These are phyloP conservation scores for Fonsecaea pugnacius DNA, from an alignment of 2,329 filamentous ascomycete species.

Conservation along the genomic window DNA sequence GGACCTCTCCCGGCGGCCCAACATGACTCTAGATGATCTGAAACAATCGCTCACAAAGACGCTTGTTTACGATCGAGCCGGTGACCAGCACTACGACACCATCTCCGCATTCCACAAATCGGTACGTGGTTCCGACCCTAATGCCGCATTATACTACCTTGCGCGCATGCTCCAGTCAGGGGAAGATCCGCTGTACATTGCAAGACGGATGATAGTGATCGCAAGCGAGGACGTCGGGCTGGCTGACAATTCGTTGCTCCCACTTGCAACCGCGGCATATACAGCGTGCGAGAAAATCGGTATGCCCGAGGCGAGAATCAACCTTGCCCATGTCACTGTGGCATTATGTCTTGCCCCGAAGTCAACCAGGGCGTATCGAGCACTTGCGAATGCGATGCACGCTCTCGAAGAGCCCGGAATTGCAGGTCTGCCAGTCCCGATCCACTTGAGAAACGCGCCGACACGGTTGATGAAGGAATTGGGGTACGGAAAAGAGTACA, in stretches of 20 bases:
- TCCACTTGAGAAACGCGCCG: constrained; percentile 89
- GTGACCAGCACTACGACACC: constrained; percentile 96
- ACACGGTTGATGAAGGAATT: constrained; percentile 92
- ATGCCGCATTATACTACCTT: constrained; percentile 92
- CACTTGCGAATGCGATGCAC: constrained; percentile 76
- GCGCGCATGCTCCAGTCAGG: constrained; percentile 94
- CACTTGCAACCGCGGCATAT: constrained; percentile 83
- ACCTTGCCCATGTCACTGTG: constrained; percentile 82
- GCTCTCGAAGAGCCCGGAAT: constrained; percentile 82
- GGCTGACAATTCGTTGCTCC: constrained; percentile 81
- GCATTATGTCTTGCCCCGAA: constrained; percentile 82
- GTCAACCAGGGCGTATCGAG: constrained; percentile 83
- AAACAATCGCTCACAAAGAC: constrained; percentile 87
- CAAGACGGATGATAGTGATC: constrained; percentile 89
- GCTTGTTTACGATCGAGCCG: constrained; percentile 89
- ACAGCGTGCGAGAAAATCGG: constrained; percentile 90
- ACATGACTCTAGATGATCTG: constrained; percentile 74
- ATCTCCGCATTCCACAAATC: constrained; percentile 98
- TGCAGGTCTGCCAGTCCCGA: constrained; percentile 77
- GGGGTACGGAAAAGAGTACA: constrained; percentile 88
- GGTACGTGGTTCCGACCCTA: constrained; percentile 80
- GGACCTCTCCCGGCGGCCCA: constrained; percentile 63
- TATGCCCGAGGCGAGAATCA: constrained; percentile 92
- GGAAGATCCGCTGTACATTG: constrained; percentile 90
- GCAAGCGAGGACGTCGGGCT: constrained; percentile 92